Evolutionary conservation across 257 asterid genomes (phyloP), one percentile per base, ranked within the genome.

Genomic region (Ocimum tenuiflorum): DNA sequence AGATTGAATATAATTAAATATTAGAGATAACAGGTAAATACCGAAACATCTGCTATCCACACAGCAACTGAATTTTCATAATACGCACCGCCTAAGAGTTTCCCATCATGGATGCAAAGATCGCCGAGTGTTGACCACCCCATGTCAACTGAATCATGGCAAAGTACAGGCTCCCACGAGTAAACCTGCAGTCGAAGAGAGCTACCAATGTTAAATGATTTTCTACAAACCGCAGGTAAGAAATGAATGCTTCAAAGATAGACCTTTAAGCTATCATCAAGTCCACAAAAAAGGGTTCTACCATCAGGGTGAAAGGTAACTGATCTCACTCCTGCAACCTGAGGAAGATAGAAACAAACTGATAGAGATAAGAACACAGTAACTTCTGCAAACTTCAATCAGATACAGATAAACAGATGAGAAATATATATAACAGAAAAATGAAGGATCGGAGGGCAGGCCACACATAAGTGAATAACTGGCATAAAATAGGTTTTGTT

Each of bases 41-140:
- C 96, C 91, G 90, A 85, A 70, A 90, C 69, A 78, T 94, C 97
- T 54, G 96, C 97, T 35, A 85, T 95, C 99, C 97, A 94, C 59
- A 94, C 83, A 65, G 92, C 97, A 67, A 90, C 97, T 0, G 87
- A 83, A 80, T 88, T 90, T 72, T 88, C 92, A 76, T 83, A 85
- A 81, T 90, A 86, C 68, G 99, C 86, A 65, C 95, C 95, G 51
- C 99, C 96, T 80, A 94, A 77, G 70, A 94, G 92, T 76, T 88
- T 94, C 61, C 95, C 97, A 54, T 94, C 99, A 20, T 86, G 86
- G 67, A 94, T 68, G 73, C 96, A 90, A 56, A 90, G 83, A 78
- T 90, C 99, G 57, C 97, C 95, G 63, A 94, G 80, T 1, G 94
- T 83, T 42, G 99, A 90, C 99, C 97, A 94, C 61, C 97, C 96